Conservation (phyloP, 257 asterid species). For the Primulina huaijiensis region DNA sequence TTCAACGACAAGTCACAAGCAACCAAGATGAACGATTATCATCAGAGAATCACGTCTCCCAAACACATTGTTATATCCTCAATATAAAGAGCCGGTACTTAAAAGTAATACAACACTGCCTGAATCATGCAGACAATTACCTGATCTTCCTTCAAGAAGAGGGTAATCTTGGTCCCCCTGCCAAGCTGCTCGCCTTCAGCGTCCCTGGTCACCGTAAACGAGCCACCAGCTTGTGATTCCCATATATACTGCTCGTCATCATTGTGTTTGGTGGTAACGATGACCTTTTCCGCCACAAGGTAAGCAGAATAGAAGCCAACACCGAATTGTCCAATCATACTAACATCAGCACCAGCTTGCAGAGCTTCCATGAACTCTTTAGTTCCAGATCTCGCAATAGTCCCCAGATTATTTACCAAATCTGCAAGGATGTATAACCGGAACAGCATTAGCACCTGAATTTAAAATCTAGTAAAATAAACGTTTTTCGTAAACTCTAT, state of each 20-base stretch:
- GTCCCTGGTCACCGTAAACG: conserved; percentile 71
- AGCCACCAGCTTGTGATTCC: conserved; percentile 89
- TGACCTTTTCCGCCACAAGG: conserved; percentile 72
- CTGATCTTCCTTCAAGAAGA: conserved; percentile 82
- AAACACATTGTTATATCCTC: background rate
- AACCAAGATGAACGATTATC: too few relatives aligned
- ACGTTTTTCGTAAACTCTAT: background rate
- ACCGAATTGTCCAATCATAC: conserved; percentile 87
- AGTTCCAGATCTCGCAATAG: conserved; percentile 79
- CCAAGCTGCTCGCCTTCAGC: conserved; percentile 66
- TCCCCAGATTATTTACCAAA: conserved; percentile 79
- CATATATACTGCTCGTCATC: conserved; percentile 76
- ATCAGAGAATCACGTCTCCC: too few relatives aligned
- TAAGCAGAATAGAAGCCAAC: conserved; percentile 85
- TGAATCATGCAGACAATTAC: conserved; percentile 22
- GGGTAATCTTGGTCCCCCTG: conserved; percentile 77
- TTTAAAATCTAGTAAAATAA: too few relatives aligned
- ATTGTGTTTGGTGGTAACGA: conserved; percentile 71
- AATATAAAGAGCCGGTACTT: too few relatives aligned
- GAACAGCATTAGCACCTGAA: background rate
- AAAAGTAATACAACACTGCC: too few relatives aligned
- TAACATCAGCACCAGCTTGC: conserved; percentile 92
- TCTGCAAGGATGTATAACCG: conserved; percentile 31
- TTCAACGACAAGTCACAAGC: background rate
- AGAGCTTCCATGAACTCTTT: conserved; percentile 82